These are phyloP conservation scores for Dacryopinax spathularia DNA, from an alignment of 768 basidiomycete genomes.

Conservation along the genomic window DNA sequence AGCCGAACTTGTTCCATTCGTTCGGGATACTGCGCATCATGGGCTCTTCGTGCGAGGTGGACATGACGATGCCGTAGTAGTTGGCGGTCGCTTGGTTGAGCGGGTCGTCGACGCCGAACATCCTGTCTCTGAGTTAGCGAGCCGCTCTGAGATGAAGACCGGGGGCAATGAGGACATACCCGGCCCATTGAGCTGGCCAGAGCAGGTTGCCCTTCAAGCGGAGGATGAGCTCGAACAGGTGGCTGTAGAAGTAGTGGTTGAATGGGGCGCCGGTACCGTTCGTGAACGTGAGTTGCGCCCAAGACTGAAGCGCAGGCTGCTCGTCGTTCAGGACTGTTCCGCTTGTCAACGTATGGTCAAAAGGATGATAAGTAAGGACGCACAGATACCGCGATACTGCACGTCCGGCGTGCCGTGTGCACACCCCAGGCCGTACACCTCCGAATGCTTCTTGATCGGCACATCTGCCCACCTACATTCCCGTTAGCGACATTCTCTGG, in stretches of 20 bases:
- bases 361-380: background rate
- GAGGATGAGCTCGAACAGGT: slow-evolving; percentile 47
- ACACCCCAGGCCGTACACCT: slow-evolving; percentile 31
- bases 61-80: slow-evolving; percentile 54
- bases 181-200: slow-evolving; percentile 40
- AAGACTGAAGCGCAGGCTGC: slow-evolving; percentile 54
- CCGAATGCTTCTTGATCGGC: slow-evolving; percentile 36
- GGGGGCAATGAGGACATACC: background rate
- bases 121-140: slow-evolving; percentile 10
- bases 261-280: slow-evolving; percentile 49
- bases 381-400: slow-evolving; percentile 49
- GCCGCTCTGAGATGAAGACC: slow-evolving; percentile 11
- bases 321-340: slow-evolving; percentile 54
- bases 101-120: slow-evolving; percentile 46
- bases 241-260: slow-evolving; percentile 46
- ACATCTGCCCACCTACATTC: slow-evolving; percentile 59
- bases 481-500: slow-evolving; percentile 12
- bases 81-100: slow-evolving; percentile 50
- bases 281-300: slow-evolving; percentile 56
- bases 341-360: background rate
- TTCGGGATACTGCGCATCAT: slow-evolving; percentile 57
- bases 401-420: slow-evolving; percentile 52
- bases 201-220: slow-evolving; percentile 55
- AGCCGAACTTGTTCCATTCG: slow-evolving; percentile 45
- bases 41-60: slow-evolving; percentile 58